A percentile compares a stretch with the other conserved stretches of the same genome.
Conservation (phyloP, 345 rosid genomes). For the Lagerstroemia speciosa region DNA sequence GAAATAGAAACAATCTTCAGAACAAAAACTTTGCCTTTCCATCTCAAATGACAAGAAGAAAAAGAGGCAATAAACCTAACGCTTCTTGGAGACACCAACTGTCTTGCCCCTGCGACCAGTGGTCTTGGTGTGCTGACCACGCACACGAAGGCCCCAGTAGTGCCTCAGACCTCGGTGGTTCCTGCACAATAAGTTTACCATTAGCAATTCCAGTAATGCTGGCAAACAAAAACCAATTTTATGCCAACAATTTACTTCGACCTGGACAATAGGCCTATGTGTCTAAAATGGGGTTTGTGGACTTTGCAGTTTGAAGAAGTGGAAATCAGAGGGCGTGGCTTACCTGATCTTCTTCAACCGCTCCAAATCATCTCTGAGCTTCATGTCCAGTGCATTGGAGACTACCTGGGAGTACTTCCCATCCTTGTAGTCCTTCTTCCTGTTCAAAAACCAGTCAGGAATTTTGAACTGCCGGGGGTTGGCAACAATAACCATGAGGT, state of each 20-base stretch:
- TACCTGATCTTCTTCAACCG: constrained; percentile 89
- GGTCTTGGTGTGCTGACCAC: constrained; percentile 97
- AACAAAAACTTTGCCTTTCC: neutral
- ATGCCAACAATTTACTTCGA: neutral
- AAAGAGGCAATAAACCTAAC: constrained; percentile 10
- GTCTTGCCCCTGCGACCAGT: constrained; percentile 91
- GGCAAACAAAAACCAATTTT: neutral
- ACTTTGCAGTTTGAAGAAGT: neutral
- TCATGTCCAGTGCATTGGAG: constrained; percentile 89
- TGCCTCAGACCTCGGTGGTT: constrained; percentile 95
- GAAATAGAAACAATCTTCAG: neutral
- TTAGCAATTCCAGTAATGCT: neutral
- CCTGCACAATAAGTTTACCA: constrained; percentile 20
- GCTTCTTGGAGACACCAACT: constrained; percentile 89
- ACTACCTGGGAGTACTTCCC: constrained; percentile 85
- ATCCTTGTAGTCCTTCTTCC: constrained; percentile 90
- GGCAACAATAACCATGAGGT: constrained; percentile 74
- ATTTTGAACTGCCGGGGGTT: constrained; percentile 89
- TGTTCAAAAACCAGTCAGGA: too few relatives aligned
- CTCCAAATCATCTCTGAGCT: too few relatives aligned
- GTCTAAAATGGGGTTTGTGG: neutral
- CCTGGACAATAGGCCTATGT: neutral
- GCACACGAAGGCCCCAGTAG: constrained; percentile 97
- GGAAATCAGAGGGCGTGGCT: neutral
- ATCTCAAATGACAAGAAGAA: neutral